Conservation (phyloP, 2,329 filamentous ascomycete genomes). For the Passalora sequoiae region DNA sequence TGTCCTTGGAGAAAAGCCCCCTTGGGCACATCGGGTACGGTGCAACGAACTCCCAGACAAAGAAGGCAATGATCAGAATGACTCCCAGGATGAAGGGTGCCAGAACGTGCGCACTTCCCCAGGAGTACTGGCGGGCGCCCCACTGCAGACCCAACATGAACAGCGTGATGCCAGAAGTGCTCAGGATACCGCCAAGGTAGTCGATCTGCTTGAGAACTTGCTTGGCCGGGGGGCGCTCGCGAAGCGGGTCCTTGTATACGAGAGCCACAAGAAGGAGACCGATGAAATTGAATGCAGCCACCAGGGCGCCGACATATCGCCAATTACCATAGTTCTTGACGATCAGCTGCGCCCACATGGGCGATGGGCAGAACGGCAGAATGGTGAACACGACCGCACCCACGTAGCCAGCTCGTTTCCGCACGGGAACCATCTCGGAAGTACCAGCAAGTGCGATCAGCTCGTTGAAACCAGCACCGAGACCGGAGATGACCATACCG, state of each 20-base stretch:
- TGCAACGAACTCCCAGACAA: conserved; percentile 30
- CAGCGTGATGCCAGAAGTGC: conserved; percentile 47
- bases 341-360: conserved; percentile 58
- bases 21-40: conserved; percentile 34
- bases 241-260: conserved; percentile 53
- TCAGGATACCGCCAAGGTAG: conserved; percentile 49
- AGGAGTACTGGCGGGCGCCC: conserved; percentile 29
- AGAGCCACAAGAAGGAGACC: conserved; percentile 49
- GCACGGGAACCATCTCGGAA: conserved; percentile 61
- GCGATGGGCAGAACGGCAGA: conserved; percentile 58
- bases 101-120: conserved; percentile 32
- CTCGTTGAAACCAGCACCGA: conserved; percentile 64
- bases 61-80: conserved; percentile 30
- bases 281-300: conserved; percentile 48
- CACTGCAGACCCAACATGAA: conserved; percentile 46
- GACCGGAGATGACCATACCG: conserved; percentile 56
- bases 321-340: conserved; percentile 46
- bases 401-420: conserved; percentile 60
- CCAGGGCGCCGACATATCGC: conserved; percentile 53
- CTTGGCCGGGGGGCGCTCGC: conserved; percentile 36
- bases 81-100: conserved; percentile 33
- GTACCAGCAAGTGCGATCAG: conserved; percentile 64
- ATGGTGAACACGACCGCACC: conserved; percentile 58
- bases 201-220: conserved; percentile 47
- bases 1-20: conserved; percentile 30